phyloP scores from a whole-genome alignment of 225 moss, liverwort and hornwort species.

The Neckera pumila region DNA sequence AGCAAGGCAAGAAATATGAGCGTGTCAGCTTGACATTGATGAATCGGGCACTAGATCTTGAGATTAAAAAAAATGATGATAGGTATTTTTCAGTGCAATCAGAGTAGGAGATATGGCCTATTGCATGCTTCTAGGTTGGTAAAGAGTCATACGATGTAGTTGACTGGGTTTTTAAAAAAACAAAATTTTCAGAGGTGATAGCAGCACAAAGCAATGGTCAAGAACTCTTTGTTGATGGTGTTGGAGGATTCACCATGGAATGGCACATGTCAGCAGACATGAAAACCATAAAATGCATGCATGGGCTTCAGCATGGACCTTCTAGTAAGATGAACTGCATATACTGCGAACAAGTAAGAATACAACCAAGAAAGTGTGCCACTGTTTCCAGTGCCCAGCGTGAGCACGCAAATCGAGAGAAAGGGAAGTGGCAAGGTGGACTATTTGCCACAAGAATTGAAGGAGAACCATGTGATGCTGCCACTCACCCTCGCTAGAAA shows the following conservation, averaged over 20 bases:
- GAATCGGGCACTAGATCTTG: background rate
- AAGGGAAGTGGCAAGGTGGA: background rate
- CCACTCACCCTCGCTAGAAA: background rate
- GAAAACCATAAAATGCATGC: background rate
- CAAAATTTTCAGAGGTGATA: background rate
- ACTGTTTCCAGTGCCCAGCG: accelerated
- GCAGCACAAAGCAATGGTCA: background rate
- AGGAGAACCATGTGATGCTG: background rate
- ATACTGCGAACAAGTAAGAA: background rate
- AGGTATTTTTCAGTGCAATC: background rate
- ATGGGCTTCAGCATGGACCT: background rate
- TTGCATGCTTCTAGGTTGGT: background rate
- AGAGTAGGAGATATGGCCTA: background rate
- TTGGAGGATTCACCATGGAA: background rate
- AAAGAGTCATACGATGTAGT: background rate
- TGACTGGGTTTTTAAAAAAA: background rate
- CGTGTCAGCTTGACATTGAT: background rate
- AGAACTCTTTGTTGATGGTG: background rate
- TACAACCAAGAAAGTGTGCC: background rate
- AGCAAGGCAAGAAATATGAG: background rate
- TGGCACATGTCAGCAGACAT: background rate
- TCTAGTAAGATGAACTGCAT: background rate
- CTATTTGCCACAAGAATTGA: background rate
- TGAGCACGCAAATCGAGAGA: background rate
- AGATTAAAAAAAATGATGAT: background rate